Evolutionary conservation across 2,329 filamentous ascomycete species (phyloP).

Genomic region (Westerdykella sp.): DNA sequence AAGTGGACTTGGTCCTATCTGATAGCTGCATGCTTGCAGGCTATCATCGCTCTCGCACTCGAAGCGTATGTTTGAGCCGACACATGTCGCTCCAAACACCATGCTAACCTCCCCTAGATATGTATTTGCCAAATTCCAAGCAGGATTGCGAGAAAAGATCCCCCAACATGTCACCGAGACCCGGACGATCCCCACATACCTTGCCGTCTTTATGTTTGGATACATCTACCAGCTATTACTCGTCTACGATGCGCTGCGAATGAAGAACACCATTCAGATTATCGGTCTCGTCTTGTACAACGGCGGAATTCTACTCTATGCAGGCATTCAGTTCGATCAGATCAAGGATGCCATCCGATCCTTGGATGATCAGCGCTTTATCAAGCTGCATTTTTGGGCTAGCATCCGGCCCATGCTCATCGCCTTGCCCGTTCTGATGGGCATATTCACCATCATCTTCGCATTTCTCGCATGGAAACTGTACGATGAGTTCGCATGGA

Average conservation of each 20-base stretch:
- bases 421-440: conserved; percentile 79
- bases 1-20: conserved; percentile 88
- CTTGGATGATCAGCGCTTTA: conserved; percentile 44
- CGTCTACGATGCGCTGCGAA: conserved; percentile 84
- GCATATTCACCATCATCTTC: conserved; percentile 65
- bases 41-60: conserved; percentile 70
- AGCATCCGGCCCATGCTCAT: conserved; percentile 70
- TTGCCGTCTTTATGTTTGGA: conserved; percentile 94
- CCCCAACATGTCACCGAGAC: conserved; percentile 40
- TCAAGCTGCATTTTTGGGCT: conserved; percentile 56
- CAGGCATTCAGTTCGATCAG: conserved; percentile 86
- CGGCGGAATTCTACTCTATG: conserved; percentile 83
- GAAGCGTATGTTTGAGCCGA: conserved; percentile 63
- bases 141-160: conserved; percentile 43
- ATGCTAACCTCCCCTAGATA: conserved; percentile 52
- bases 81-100: not conserved
- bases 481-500: conserved; percentile 98
- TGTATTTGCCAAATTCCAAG: conserved; percentile 82
- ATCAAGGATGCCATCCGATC: conserved; percentile 65
- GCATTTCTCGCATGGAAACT: conserved; percentile 83
- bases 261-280: conserved; percentile 98
- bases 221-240: conserved; percentile 88
- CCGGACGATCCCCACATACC: conserved; percentile 81
- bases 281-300: conserved; percentile 95
- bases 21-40: conserved; percentile 66